Base-by-base conservation (phyloP, 2,329 filamentous ascomycete species). In the Pestalotiopsis sp. region DNA sequence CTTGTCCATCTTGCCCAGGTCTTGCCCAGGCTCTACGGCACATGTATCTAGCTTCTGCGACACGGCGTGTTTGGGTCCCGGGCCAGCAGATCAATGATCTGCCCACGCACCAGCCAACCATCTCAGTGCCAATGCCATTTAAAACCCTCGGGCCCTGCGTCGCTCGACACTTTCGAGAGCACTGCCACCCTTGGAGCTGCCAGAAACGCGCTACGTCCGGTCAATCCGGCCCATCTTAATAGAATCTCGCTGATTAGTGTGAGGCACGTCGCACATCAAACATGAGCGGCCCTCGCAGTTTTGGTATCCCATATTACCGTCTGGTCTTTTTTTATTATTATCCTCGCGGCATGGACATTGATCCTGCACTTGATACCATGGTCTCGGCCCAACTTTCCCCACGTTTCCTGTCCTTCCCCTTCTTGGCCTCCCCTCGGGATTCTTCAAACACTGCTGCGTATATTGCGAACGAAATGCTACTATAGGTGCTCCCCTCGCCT, bases 1-100 rank as follows among this genome's bases (percentile, higher is more conserved):
- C 20, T 23, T 23, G 20, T 23, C 20, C 27, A 31, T 7, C 27
- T 31, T 7, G 27, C 27, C 27, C 27, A 63, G 27, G 31, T 31
- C 17, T n/a, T 38, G 11, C 57, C 60, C 38, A 61, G 52, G 49
- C 61, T 49, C 45, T 55, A 39, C 39, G 39, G 38, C 39, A 49
- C 39, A 58, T 45, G 52, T 58, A 57, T 66, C 52, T 39, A 14
- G 68, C 62, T 62, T 62, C 68, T 72, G 71, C 68, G 71, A 71
- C 71, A 72, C 59, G 61, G 67, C 68, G 67, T 69, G 71, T 72
- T 72, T 72, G 66, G 71, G 68, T 57, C 25, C 62, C 60, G 67
- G 65, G 41, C 55, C 65, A 59, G 65, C 52, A 45, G 66, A 68
- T 69, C 69, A 61, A 36, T 64, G 67, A 67, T 69, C 67, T 55